These are phyloP conservation scores for Picea abies DNA, from an alignment of 83 land plant genomes.

Conservation along the genomic window DNA sequence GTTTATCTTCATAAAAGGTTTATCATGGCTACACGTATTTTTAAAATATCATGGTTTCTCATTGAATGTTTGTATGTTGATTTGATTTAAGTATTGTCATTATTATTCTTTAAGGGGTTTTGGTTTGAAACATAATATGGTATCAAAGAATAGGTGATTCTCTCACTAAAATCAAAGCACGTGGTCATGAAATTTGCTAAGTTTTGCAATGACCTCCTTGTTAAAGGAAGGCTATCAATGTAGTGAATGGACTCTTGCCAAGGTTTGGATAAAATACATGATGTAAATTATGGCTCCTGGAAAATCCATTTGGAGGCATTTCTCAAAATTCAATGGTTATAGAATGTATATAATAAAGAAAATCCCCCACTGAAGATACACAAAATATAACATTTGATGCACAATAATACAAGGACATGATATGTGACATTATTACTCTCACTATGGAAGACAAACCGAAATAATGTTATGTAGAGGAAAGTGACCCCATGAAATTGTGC, in stretches of 20 bases:
- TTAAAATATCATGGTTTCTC: no score
- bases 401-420: background rate
- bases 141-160: no score
- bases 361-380: background rate
- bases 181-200: no score
- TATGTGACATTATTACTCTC: background rate
- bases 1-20: no score
- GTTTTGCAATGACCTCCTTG: no score
- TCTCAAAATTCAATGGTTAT: background rate
- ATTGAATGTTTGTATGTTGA: no score
- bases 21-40: no score
- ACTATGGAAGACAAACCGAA: background rate
- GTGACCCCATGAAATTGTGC: background rate
- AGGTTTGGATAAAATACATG: background rate
- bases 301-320: background rate
- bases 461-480: background rate
- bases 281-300: background rate
- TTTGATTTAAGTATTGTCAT: no score
- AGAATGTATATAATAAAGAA: background rate
- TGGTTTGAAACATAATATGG: no score
- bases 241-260: background rate
- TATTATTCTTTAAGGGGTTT: no score
- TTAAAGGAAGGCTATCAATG: no score
- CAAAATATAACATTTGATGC: background rate
- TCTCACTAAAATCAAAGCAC: no score